Conservation (phyloP, 495 filamentous ascomycete species). For the Elaphomyces granulatus region DNA sequence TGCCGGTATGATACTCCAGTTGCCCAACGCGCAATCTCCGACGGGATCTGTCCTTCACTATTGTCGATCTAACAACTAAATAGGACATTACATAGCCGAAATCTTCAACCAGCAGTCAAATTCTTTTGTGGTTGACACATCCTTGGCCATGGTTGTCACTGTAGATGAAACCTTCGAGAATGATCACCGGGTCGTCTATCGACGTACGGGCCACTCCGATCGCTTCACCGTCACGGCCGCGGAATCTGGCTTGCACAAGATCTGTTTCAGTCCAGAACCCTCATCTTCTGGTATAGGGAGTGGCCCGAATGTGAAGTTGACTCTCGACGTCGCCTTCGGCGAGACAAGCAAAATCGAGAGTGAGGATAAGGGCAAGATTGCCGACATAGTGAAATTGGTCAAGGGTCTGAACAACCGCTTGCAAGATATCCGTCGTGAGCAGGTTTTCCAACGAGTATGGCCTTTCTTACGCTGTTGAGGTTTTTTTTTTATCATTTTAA, state of each 20-base stretch:
- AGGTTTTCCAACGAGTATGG: conserved; percentile 91
- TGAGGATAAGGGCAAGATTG: conserved; percentile 83
- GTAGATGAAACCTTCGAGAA: conserved; percentile 97
- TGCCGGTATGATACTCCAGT: conserved; percentile 54
- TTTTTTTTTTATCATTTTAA: conserved; percentile 3
- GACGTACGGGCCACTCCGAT: conserved; percentile 59
- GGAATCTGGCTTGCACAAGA: conserved; percentile 82
- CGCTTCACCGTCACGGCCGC: conserved; percentile 94
- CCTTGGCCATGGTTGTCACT: conserved; percentile 71
- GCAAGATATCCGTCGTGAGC: conserved; percentile 82
- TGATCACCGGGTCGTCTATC: conserved; percentile 86
- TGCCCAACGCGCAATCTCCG: too few relatives aligned
- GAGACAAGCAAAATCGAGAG: conserved; percentile 92
- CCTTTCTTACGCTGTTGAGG: too few relatives aligned
- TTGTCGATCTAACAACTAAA: too few relatives aligned
- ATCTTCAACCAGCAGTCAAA: conserved; percentile 52
- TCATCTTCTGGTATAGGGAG: conserved; percentile 42
- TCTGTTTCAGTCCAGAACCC: conserved; percentile 80
- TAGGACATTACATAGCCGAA: conserved; percentile 73
- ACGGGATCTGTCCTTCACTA: too few relatives aligned
- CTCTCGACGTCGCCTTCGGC: conserved; percentile 86
- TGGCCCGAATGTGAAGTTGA: conserved; percentile 55
- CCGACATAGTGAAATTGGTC: conserved; percentile 79
- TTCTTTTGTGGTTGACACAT: conserved; percentile 52
- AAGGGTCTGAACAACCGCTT: conserved; percentile 79